Evolutionary conservation across 345 rosid species (phyloP).

Genomic region (Gynandropsis gynandra): DNA sequence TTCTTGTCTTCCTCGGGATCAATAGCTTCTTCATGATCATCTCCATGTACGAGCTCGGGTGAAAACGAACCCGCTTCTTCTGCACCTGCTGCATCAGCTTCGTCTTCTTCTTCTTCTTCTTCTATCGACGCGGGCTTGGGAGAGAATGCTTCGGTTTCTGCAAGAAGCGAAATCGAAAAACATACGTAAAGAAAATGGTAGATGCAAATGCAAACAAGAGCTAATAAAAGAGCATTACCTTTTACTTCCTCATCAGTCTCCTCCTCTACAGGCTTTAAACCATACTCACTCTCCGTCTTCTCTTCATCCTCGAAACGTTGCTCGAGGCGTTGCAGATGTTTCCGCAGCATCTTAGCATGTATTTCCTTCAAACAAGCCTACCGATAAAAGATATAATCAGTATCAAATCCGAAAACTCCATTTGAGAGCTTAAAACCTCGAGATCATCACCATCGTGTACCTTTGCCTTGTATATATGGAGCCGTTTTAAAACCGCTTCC

Average conservation of each 20-base stretch:
- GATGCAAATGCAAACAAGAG: no score
- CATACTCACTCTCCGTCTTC: constrained; percentile 33
- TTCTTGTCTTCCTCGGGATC: constrained; percentile 95
- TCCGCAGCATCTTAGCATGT: constrained; percentile 73
- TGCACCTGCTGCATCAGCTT: constrained; percentile 46
- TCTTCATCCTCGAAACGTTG: constrained; percentile 46
- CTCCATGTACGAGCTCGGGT: constrained; percentile 77
- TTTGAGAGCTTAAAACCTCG: constrained; percentile 21
- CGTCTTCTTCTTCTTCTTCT: constrained; percentile 44
- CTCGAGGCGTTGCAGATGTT: constrained; percentile 72
- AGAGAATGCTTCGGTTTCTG: constrained; percentile 48
- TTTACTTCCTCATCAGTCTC: constrained; percentile 43
- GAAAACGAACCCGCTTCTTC: constrained; percentile 87
- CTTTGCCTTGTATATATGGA: constrained; percentile 91
- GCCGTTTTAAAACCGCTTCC: constrained; percentile 91
- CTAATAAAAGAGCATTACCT: constrained; percentile 16
- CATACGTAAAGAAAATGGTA: no score
- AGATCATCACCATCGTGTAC: constrained; percentile 30
- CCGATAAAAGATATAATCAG: constrained; percentile 19
- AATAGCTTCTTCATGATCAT: constrained; percentile 77
- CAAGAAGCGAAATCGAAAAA: constrained; percentile 8
- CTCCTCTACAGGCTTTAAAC: constrained; percentile 35
- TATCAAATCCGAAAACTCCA: not conserved
- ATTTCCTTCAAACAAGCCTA: constrained; percentile 94
- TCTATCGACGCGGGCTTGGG: constrained; percentile 44